phyloP scores from a whole-genome alignment of 768 basidiomycete genomes.

The Pleurotus platypus region DNA sequence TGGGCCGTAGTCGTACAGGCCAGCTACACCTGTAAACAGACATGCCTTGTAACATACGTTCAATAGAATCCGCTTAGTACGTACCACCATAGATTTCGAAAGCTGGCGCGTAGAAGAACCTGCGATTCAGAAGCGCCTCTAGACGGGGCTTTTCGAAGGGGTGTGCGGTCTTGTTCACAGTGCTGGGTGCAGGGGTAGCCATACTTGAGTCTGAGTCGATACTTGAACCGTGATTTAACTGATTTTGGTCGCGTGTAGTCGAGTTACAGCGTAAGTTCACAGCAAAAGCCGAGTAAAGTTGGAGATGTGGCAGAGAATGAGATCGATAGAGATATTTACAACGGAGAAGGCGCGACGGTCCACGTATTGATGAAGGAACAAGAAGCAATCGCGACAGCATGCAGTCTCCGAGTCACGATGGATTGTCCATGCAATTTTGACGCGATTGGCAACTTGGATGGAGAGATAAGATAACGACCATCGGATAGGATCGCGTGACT shows the following conservation, averaged over 20 bases:
- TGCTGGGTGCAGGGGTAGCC: neutral
- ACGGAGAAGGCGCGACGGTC: neutral
- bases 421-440: neutral
- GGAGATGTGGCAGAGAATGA: neutral
- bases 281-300: neutral
- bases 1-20: conserved; percentile 97
- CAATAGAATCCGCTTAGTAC: conserved; percentile 20
- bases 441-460: neutral
- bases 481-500: no score
- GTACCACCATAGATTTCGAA: conserved; percentile 98
- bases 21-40: conserved; percentile 74
- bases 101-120: conserved; percentile 97
- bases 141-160: conserved; percentile 83
- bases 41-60: conserved; percentile 5
- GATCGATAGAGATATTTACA: neutral
- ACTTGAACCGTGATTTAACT: neutral
- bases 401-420: conserved; percentile 6
- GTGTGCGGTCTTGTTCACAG: conserved; percentile 80
- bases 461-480: neutral
- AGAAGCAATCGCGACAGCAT: neutral
- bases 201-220: neutral
- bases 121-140: conserved; percentile 80
- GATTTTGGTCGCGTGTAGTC: neutral
- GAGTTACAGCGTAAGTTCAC: neutral
- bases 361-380: neutral